Evolutionary conservation across 805 yeast genomes (phyloP).

Genomic region (Saturnispora dispora): DNA sequence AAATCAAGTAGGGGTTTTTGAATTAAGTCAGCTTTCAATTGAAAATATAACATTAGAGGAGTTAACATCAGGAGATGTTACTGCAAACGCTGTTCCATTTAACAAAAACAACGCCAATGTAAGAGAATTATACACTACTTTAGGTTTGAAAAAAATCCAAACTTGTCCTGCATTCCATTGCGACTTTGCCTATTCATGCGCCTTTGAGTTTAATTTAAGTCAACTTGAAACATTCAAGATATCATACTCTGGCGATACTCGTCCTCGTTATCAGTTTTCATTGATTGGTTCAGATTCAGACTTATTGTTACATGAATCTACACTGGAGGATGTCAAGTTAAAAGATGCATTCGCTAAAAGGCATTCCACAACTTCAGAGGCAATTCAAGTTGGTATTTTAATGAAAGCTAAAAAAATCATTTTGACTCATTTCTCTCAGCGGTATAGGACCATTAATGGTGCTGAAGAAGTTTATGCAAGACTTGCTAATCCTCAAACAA

Average conservation of each 20-base stretch:
- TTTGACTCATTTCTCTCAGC: slow-evolving; percentile 86
- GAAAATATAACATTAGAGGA: slow-evolving; percentile 5
- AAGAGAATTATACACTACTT: slow-evolving; percentile 29
- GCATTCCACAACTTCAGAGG: slow-evolving; percentile 87
- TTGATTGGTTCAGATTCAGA: slow-evolving; percentile 59
- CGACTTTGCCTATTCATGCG: slow-evolving; percentile 64
- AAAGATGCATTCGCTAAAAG: slow-evolving; percentile 74
- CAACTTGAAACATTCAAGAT: slow-evolving; percentile 41
- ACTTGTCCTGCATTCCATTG: slow-evolving; percentile 83
- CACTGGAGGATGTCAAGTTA: slow-evolving; percentile 69
- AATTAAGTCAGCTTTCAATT: slow-evolving; percentile 16
- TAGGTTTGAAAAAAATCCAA: slow-evolving; percentile 35
- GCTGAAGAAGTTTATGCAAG: slow-evolving; percentile 20
- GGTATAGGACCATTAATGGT: slow-evolving; percentile 53
- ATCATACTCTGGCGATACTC: slow-evolving; percentile 91
- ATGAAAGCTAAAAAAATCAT: slow-evolving; percentile 70
- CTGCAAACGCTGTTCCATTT: slow-evolving; percentile 2
- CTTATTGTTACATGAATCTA: slow-evolving; percentile 85
- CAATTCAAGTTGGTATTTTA: slow-evolving; percentile 53
- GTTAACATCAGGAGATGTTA: slow-evolving; percentile 3
- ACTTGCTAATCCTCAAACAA: slow-evolving; percentile 14
- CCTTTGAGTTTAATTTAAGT: slow-evolving; percentile 37
- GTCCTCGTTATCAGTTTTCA: slow-evolving; percentile 61
- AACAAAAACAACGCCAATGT: slow-evolving; percentile 3
- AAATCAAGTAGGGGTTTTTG: slow-evolving; percentile 11